A percentile compares a stretch with the other conserved stretches of the same genome.
phyloP scores from a whole-genome alignment of 2,329 filamentous ascomycete genomes.

The Epichloe festucae region DNA sequence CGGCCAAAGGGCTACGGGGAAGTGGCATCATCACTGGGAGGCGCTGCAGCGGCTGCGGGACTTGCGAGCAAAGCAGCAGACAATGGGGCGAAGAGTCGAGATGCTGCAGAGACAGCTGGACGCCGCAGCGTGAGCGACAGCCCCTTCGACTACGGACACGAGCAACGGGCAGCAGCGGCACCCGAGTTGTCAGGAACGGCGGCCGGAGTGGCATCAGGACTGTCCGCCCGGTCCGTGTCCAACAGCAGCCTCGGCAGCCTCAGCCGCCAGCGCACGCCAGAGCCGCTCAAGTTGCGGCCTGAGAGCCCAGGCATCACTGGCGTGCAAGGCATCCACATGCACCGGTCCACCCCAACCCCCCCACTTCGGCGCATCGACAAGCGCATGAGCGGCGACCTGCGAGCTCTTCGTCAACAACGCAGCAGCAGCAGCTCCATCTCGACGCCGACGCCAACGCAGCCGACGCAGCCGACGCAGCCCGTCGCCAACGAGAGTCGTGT shows the following conservation, averaged over 20 bases:
- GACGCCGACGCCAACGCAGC: background rate
- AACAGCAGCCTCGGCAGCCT: constrained; percentile 37
- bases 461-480: background rate
- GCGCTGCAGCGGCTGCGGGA: background rate
- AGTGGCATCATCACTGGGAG: constrained; percentile 6
- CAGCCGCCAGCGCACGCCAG: constrained; percentile 36
- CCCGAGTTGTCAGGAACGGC: background rate
- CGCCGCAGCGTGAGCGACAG: constrained; percentile 6
- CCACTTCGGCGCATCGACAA: constrained; percentile 57
- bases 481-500: constrained; percentile 79
- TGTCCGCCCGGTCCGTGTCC: constrained; percentile 23
- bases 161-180: constrained; percentile 1
- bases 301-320: constrained; percentile 44
- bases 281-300: constrained; percentile 43
- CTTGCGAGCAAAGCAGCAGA: background rate
- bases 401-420: constrained; percentile 25
- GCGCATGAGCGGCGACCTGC: constrained; percentile 62
- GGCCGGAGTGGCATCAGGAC: background rate
- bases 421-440: constrained; percentile 4
- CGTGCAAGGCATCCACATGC: constrained; percentile 15
- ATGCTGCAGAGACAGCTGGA: constrained; percentile 5
- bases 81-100: background rate
- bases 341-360: constrained; percentile 34
- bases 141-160: background rate
- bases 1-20: constrained; percentile 18